Evolutionary conservation across 306 rosid species (phyloP).

Genomic region (Mimosa bimucronata): DNA sequence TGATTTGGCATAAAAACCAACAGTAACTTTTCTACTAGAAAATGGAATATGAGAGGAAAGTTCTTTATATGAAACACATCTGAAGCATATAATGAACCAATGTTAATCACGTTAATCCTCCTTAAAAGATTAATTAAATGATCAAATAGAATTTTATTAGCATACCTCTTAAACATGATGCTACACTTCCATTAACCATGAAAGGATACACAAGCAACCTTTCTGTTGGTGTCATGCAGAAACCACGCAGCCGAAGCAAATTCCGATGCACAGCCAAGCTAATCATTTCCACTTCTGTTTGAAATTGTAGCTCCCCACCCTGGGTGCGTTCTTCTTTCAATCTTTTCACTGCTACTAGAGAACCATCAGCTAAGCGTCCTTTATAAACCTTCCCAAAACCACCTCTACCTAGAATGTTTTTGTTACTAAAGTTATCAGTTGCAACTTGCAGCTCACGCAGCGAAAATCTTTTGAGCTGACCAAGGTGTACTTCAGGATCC

Average conservation of each 20-base stretch:
- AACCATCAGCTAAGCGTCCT: conserved; percentile 92
- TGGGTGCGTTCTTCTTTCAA: conserved; percentile 89
- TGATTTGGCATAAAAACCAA: conserved; percentile 3
- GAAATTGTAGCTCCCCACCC: conserved; percentile 94
- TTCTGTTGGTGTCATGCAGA: conserved; percentile 98
- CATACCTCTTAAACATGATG: conserved; percentile 91
- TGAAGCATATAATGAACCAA: conserved; percentile 26
- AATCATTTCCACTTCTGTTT: conserved; percentile 95
- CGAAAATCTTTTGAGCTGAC: conserved; percentile 90
- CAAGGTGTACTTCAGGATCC: conserved; percentile 97
- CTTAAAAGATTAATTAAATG: neutral
- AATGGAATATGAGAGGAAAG: neutral
- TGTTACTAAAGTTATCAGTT: conserved; percentile 81
- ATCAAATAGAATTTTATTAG: neutral
- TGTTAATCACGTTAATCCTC: conserved; percentile 11
- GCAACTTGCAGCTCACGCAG: conserved; percentile 94
- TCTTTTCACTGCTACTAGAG: conserved; percentile 91
- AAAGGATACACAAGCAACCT: conserved; percentile 92
- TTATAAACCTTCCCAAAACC: conserved; percentile 96
- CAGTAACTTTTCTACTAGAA: conserved; percentile 12
- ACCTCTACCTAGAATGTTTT: conserved; percentile 85
- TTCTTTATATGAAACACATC: neutral
- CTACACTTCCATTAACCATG: conserved; percentile 96
- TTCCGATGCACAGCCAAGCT: conserved; percentile 98
- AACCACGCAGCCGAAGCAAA: conserved; percentile 87